Percentiles rank a stretch among this genome's conserved stretches.
Conservation (phyloP, 2,329 filamentous ascomycete species). For the Sarocladiaceae sp. region DNA sequence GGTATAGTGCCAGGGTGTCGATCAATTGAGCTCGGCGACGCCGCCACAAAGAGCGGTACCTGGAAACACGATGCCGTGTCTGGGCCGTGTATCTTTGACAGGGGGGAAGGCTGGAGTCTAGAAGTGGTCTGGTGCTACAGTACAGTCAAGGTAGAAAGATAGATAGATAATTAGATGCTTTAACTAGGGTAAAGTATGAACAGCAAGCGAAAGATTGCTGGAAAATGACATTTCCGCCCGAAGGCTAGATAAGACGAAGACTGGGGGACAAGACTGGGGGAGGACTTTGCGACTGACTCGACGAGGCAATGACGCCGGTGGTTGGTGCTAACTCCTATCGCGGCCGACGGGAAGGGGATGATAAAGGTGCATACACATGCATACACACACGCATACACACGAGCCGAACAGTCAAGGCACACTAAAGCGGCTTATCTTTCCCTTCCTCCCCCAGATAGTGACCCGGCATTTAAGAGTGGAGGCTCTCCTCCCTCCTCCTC, state of each 20-base stretch:
- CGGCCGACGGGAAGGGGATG: neutral
- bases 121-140: too few relatives aligned
- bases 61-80: too few relatives aligned
- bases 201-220: too few relatives aligned
- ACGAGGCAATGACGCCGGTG: neutral
- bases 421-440: slow-evolving; percentile 4
- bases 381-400: too few relatives aligned
- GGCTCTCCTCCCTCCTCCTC: too few relatives aligned
- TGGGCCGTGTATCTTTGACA: too few relatives aligned
- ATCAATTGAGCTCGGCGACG: too few relatives aligned
- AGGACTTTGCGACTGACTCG: neutral
- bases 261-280: neutral
- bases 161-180: too few relatives aligned
- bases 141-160: too few relatives aligned
- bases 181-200: too few relatives aligned
- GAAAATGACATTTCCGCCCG: too few relatives aligned
- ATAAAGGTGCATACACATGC: neutral
- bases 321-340: neutral
- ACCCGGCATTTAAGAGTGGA: neutral
- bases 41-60: neutral
- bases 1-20: neutral
- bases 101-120: neutral
- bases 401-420: too few relatives aligned
- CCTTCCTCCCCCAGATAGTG: neutral
- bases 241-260: neutral